Evolutionary conservation across 202 grass and related monocot species (phyloP).

Genomic region (Panicum hallii): DNA sequence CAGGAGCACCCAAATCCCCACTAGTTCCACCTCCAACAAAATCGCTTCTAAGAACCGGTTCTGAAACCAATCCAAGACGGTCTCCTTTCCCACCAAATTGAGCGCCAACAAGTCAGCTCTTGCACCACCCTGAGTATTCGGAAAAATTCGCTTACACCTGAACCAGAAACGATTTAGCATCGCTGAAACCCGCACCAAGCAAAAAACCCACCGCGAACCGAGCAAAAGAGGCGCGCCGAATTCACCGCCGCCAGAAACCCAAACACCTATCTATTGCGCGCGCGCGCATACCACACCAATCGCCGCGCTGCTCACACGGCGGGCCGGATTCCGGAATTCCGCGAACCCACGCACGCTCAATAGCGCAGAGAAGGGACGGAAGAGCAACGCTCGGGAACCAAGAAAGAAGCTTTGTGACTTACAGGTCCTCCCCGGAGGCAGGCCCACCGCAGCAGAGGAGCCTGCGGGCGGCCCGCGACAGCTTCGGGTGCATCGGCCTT

Average conservation of each 20-base stretch:
- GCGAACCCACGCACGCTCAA: neutral
- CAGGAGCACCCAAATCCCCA: neutral
- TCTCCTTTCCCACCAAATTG: neutral
- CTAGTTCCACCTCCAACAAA: neutral
- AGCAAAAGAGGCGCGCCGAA: neutral
- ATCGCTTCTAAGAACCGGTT: neutral
- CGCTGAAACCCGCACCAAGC: neutral
- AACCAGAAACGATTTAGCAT: neutral
- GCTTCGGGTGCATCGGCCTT: conserved; percentile 57
- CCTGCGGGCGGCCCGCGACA: conserved; percentile 59
- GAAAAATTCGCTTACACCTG: neutral
- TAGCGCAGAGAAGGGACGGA: neutral
- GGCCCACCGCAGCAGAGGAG: conserved; percentile 59
- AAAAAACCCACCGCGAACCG: neutral
- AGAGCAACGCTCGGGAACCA: neutral
- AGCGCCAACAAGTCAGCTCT: neutral
- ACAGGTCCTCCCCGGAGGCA: conserved; percentile 54
- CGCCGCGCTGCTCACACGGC: neutral
- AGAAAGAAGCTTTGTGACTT: neutral
- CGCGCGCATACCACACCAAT: neutral
- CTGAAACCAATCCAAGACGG: neutral
- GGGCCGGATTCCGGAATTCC: neutral
- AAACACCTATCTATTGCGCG: neutral
- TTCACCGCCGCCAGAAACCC: neutral
- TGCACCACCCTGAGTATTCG: neutral